These are phyloP conservation scores for Talaromyces trachyspermus DNA, from an alignment of 495 filamentous ascomycete species.

Conservation along the genomic window DNA sequence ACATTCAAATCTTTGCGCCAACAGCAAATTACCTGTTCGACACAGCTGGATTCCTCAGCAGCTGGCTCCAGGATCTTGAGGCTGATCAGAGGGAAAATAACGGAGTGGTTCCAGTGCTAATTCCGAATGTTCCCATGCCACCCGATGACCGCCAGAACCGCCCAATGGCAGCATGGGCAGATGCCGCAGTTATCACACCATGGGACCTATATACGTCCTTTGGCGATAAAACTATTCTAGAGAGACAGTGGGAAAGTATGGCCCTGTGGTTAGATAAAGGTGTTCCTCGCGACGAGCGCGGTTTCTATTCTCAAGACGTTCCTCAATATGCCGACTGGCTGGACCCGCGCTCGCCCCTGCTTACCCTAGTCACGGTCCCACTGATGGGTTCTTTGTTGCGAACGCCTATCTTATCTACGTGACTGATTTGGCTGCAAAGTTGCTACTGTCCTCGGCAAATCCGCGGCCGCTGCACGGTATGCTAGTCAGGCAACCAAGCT, in stretches of 20 bases:
- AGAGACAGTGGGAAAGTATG: conserved; percentile 36
- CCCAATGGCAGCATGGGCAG: conserved; percentile 44
- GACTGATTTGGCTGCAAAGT: conserved; percentile 27
- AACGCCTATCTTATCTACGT: conserved; percentile 48
- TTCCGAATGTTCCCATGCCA: conserved; percentile 28
- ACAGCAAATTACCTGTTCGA: conserved; percentile 47
- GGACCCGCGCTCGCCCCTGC: conserved; percentile 43
- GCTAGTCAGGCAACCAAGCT: conserved; percentile 15
- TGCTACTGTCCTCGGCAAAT: conserved; percentile 17
- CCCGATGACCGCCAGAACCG: conserved; percentile 23
- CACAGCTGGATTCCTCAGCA: conserved; percentile 37
- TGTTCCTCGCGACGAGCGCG: conserved; percentile 29
- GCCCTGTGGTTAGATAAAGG: conserved; percentile 41
- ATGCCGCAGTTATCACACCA: conserved; percentile 38
- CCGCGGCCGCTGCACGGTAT: conserved; percentile 21
- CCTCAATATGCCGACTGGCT: conserved; percentile 49
- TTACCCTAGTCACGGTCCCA: conserved; percentile 33
- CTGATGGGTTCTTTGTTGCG: conserved; percentile 36
- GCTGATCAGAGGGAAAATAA: conserved; percentile 26
- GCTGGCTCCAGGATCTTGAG: conserved; percentile 41
- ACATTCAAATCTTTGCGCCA: conserved; percentile 44
- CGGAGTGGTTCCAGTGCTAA: conserved; percentile 29
- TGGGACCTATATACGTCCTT: conserved; percentile 37
- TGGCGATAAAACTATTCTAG: conserved; percentile 35
- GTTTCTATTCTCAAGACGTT: conserved; percentile 28